phyloP scores from a whole-genome alignment of 2,329 filamentous ascomycete species.

The Rosellinia necatrix region DNA sequence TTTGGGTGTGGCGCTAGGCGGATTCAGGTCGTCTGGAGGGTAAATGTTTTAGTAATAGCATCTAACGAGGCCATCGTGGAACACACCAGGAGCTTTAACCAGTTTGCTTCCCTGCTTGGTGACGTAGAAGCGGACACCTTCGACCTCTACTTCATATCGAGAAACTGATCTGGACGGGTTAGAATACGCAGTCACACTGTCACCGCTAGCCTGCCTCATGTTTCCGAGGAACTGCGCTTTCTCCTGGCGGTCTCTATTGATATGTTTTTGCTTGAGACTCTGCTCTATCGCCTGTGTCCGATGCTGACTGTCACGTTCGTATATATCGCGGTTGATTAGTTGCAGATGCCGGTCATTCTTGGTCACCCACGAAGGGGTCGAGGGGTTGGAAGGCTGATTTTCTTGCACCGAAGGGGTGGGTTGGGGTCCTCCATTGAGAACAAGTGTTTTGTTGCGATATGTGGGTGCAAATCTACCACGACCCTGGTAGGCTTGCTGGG shows the following conservation, averaged over 20 bases:
- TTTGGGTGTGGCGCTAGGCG: slow-evolving; percentile 74
- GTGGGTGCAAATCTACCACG: slow-evolving; percentile 34
- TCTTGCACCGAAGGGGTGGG: slow-evolving; percentile 34
- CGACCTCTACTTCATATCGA: slow-evolving; percentile 67
- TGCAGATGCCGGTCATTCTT: slow-evolving; percentile 79
- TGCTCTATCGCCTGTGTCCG: slow-evolving; percentile 74
- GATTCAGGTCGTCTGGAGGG: slow-evolving; percentile 59
- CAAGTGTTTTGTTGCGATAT: slow-evolving; percentile 41
- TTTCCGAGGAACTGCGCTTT: slow-evolving; percentile 59
- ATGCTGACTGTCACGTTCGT: slow-evolving; percentile 72
- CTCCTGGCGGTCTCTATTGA: slow-evolving; percentile 60
- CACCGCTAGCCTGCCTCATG: slow-evolving; percentile 44
- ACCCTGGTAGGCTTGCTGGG: slow-evolving; percentile 33
- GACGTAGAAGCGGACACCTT: slow-evolving; percentile 76
- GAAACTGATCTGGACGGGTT: slow-evolving; percentile 41
- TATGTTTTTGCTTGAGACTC: slow-evolving; percentile 62
- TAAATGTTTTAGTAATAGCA: slow-evolving; percentile 29
- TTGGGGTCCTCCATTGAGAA: slow-evolving; percentile 39
- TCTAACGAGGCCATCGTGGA: background rate
- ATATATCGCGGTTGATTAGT: slow-evolving; percentile 79
- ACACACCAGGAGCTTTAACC: slow-evolving; percentile 71
- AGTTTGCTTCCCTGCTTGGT: slow-evolving; percentile 82
- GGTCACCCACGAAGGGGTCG: slow-evolving; percentile 64
- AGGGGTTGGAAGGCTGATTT: slow-evolving; percentile 43
- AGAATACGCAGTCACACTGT: slow-evolving; percentile 33